Evolutionary conservation across 345 rosid genomes (phyloP).

Genomic region (Pseudoturritis turrita): DNA sequence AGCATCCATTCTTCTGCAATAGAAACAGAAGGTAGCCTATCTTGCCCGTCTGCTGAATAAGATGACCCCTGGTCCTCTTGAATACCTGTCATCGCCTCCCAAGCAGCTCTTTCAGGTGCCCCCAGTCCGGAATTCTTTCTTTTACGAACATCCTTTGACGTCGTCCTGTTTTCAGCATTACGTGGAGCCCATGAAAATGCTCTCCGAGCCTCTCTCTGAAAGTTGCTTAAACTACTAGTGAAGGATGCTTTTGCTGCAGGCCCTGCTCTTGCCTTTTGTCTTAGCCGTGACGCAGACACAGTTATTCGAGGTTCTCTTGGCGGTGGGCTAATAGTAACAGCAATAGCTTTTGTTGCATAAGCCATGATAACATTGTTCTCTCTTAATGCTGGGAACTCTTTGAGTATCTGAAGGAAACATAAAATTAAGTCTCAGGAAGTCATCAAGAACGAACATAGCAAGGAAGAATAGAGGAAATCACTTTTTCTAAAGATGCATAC

Average conservation of each 20-base stretch:
- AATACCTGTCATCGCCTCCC: conserved; percentile 98
- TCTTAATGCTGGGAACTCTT: conserved; percentile 82
- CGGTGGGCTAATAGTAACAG: conserved; percentile 64
- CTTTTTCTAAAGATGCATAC: background rate
- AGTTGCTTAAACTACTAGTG: conserved; percentile 78
- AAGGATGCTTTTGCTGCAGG: conserved; percentile 64
- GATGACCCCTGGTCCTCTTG: conserved; percentile 69
- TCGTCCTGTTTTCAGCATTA: conserved; percentile 66
- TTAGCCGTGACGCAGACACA: conserved; percentile 64
- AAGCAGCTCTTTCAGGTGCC: conserved; percentile 79
- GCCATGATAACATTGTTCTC: conserved; percentile 61
- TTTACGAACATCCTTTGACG: conserved; percentile 81
- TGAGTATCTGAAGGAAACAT: conserved; percentile 65
- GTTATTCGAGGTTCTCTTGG: conserved; percentile 74
- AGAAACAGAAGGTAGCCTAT: conserved; percentile 81
- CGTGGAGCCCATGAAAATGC: conserved; percentile 98
- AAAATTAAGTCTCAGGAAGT: conserved; percentile 20
- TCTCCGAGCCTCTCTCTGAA: conserved; percentile 92
- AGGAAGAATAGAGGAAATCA: background rate
- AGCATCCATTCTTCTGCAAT: conserved; percentile 97
- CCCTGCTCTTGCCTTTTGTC: conserved; percentile 57
- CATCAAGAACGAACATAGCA: background rate
- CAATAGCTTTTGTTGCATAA: conserved; percentile 90
- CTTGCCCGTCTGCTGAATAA: conserved; percentile 68
- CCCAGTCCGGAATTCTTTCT: conserved; percentile 82